These are phyloP conservation scores for Corrigiola litoralis DNA, from an alignment of 179 eudicot species.

Conservation along the genomic window DNA sequence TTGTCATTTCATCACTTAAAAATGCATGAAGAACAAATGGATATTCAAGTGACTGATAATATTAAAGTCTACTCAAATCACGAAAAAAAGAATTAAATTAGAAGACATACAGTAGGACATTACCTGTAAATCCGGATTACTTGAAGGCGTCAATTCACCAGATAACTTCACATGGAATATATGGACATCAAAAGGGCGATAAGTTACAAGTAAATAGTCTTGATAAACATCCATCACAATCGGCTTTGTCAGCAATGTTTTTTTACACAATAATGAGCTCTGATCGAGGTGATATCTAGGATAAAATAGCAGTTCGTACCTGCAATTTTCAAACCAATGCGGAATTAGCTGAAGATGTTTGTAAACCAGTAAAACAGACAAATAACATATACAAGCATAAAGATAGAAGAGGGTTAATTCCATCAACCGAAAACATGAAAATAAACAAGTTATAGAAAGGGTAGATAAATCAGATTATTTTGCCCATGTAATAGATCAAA, in stretches of 20 bases:
- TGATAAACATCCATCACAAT: constrained; percentile 94
- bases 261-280: constrained; percentile 83
- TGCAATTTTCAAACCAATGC: constrained; percentile 36
- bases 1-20: constrained; percentile 99
- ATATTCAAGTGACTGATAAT: constrained; percentile 16
- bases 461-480: background rate
- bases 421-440: background rate
- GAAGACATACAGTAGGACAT: constrained; percentile 10
- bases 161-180: constrained; percentile 72
- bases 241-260: constrained; percentile 78
- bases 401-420: background rate
- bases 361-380: background rate
- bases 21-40: constrained; percentile 52
- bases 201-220: constrained; percentile 85
- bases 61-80: background rate
- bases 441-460: background rate
- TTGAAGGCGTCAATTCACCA: constrained; percentile 86
- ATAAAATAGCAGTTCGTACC: constrained; percentile 93
- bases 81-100: constrained; percentile 4
- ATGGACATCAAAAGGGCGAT: constrained; percentile 93
- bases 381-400: background rate
- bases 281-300: constrained; percentile 99
- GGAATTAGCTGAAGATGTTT: background rate
- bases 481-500: background rate
- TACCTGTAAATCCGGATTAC: constrained; percentile 80